phyloP scores from a whole-genome alignment of 2,329 filamentous ascomycete species.

The Clarireedia homoeocarpa region DNA sequence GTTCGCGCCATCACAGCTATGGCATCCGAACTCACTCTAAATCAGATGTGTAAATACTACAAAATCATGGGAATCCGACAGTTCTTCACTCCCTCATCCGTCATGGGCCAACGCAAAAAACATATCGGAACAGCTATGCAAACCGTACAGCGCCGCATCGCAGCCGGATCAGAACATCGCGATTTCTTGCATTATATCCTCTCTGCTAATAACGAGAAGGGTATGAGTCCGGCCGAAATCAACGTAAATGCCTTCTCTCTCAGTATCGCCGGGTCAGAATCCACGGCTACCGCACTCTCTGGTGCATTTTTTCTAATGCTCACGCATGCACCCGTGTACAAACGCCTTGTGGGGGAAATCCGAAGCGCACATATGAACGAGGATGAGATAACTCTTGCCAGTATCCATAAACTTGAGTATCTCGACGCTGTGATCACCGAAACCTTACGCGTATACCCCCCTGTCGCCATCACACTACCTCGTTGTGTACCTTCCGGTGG shows the following conservation, averaged over 20 bases:
- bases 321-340: slow-evolving; percentile 25
- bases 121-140: background rate
- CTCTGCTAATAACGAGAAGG: slow-evolving; percentile 17
- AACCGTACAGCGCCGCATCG: background rate
- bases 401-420: slow-evolving; percentile 30
- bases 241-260: slow-evolving; percentile 7
- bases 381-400: slow-evolving; percentile 33
- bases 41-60: background rate
- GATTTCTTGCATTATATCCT: slow-evolving; percentile 3
- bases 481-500: slow-evolving; percentile 17
- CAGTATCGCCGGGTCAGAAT: slow-evolving; percentile 17
- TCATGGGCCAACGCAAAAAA: background rate
- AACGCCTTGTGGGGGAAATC: slow-evolving; percentile 33
- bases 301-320: slow-evolving; percentile 20
- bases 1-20: background rate
- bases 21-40: background rate
- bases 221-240: slow-evolving; percentile 14
- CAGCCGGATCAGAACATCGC: background rate
- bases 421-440: slow-evolving; percentile 37
- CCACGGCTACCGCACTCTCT: slow-evolving; percentile 15
- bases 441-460: slow-evolving; percentile 35
- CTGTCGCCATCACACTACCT: slow-evolving; percentile 12
- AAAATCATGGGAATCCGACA: background rate
- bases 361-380: slow-evolving; percentile 30
- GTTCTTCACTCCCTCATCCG: background rate